A percentile compares a stretch with the other conserved stretches of the same genome.
Evolutionary conservation across 352 stramenopile genomes (phyloP).

Genomic region (Blastocystis sp.): DNA sequence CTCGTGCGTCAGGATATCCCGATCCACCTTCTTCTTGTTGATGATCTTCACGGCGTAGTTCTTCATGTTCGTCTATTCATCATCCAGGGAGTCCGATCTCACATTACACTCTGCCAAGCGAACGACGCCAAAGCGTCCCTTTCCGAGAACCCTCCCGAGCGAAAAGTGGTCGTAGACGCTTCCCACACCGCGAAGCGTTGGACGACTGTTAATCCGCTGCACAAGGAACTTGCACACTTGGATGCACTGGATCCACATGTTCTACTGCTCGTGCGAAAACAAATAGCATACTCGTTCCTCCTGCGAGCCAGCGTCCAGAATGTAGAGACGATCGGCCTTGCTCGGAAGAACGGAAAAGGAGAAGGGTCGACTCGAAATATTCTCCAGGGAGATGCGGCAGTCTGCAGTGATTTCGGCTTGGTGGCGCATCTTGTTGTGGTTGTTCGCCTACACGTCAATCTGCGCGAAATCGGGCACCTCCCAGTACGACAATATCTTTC

Average conservation of each 20-base stretch:
- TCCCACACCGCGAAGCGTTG: slow-evolving; percentile 46
- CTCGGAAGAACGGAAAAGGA: slow-evolving; percentile 65
- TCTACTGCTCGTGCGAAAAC: neutral
- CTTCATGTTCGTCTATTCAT: slow-evolving; percentile 14
- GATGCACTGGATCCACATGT: slow-evolving; percentile 73
- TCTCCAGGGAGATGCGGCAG: slow-evolving; percentile 56
- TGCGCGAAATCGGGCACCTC: neutral
- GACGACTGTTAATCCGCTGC: slow-evolving; percentile 69
- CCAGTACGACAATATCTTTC: slow-evolving; percentile 64
- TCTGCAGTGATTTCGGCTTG: slow-evolving; percentile 49
- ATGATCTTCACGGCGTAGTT: slow-evolving; percentile 61
- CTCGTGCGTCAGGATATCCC: slow-evolving; percentile 47
- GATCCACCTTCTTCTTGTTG: slow-evolving; percentile 72
- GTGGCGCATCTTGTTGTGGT: slow-evolving; percentile 66
- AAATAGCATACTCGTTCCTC: slow-evolving; percentile 17
- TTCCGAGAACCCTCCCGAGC: slow-evolving; percentile 41
- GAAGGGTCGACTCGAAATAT: slow-evolving; percentile 23
- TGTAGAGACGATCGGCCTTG: slow-evolving; percentile 63
- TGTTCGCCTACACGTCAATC: slow-evolving; percentile 27
- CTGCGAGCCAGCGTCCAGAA: slow-evolving; percentile 40
- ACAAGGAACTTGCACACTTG: slow-evolving; percentile 66
- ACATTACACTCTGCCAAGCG: slow-evolving; percentile 66
- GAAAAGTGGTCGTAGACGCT: slow-evolving; percentile 70
- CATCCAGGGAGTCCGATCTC: neutral
- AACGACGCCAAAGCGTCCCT: slow-evolving; percentile 56